A percentile compares a stretch with the other conserved stretches of the same genome.
phyloP scores from a whole-genome alignment of 495 filamentous ascomycete genomes.

The Lophiostoma macrostomum region DNA sequence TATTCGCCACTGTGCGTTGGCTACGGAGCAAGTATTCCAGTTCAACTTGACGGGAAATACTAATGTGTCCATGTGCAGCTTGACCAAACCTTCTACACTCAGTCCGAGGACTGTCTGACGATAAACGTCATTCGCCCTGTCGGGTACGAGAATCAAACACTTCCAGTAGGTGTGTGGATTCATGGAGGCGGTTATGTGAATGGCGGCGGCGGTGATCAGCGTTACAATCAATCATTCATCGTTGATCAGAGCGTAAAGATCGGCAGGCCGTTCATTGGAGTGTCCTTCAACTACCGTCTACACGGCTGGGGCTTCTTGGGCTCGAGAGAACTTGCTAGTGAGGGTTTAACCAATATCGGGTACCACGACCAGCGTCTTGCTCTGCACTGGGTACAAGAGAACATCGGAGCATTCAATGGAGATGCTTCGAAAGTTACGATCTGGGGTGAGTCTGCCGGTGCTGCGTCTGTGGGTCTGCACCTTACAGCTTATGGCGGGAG shows the following conservation, averaged over 20 bases:
- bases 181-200: not conserved
- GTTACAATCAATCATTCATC: not conserved
- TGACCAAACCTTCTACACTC: too few relatives aligned
- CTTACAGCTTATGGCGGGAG: constrained; percentile 51
- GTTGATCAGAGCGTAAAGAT: not conserved
- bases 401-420: constrained; percentile 36
- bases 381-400: constrained; percentile 33
- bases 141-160: not conserved
- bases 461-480: constrained; percentile 52
- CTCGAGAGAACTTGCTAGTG: not conserved
- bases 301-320: constrained; percentile 1
- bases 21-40: not conserved
- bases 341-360: constrained; percentile 11
- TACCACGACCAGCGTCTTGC: constrained; percentile 34
- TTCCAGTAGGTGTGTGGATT: not conserved
- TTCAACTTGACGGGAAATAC: not conserved
- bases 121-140: not conserved
- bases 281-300: constrained; percentile 8
- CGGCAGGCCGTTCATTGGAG: not conserved
- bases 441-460: constrained; percentile 49
- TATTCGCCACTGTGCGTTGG: not conserved
- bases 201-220: not conserved
- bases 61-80: too few relatives aligned
- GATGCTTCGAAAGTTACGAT: constrained; percentile 33
- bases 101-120: constrained; percentile 9